Conservation (phyloP, 371 early-diverging fungal species). For the Mucor saturninus region DNA sequence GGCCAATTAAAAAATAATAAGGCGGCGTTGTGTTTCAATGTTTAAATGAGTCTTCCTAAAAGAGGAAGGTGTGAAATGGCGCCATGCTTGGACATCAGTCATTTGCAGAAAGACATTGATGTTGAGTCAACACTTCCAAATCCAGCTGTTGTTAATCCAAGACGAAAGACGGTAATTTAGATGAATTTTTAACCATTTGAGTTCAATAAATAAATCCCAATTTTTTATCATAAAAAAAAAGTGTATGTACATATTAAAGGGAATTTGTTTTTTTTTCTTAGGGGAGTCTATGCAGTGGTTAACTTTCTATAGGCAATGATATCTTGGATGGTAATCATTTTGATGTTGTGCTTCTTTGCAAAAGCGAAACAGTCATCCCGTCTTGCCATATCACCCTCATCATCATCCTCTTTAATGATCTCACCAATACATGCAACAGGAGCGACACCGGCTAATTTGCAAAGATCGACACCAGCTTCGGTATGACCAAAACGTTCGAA, state of each 20-base stretch:
- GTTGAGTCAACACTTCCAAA: slow-evolving; percentile 37
- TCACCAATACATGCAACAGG: slow-evolving; percentile 94
- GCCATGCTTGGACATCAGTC: slow-evolving; percentile 42
- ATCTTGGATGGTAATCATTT: slow-evolving; percentile 89
- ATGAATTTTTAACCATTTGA: slow-evolving; percentile 33
- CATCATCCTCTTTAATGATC: slow-evolving; percentile 84
- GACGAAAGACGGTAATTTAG: slow-evolving; percentile 31
- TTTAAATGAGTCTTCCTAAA: slow-evolving; percentile 42
- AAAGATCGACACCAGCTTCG: slow-evolving; percentile 92
- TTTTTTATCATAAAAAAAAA: neutral
- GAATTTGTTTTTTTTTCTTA: neutral
- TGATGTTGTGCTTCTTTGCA: slow-evolving; percentile 81
- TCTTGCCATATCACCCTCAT: slow-evolving; percentile 86
- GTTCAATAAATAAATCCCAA: neutral
- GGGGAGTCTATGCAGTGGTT: slow-evolving; percentile 1
- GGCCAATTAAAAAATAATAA: too few species aligned
- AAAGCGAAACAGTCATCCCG: slow-evolving; percentile 89
- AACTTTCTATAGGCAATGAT: slow-evolving; percentile 69
- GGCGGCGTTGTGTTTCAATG: slow-evolving; percentile 13
- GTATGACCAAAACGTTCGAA: slow-evolving; percentile 91
- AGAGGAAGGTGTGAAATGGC: slow-evolving; percentile 35
- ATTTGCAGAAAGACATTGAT: slow-evolving; percentile 23
- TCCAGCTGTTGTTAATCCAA: slow-evolving; percentile 40
- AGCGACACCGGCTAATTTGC: slow-evolving; percentile 78
- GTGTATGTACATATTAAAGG: slow-evolving; percentile 7